phyloP scores from a whole-genome alignment of 1,139 yeast genomes.

The Blastobotrys malaysiensis region DNA sequence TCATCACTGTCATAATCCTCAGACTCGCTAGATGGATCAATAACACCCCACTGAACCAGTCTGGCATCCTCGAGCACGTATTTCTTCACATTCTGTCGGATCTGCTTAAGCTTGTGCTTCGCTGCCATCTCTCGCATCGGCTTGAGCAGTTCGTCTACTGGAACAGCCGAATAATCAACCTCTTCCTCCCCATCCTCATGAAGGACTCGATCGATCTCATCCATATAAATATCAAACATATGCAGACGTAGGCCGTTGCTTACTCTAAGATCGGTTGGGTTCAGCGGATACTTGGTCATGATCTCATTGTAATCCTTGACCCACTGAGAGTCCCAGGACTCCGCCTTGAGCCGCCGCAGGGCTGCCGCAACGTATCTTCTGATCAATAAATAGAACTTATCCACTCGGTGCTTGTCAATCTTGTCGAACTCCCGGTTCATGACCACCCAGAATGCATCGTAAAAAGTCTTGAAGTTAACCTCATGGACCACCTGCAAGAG shows the following conservation, averaged over 20 bases:
- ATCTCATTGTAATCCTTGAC: constrained; percentile 45
- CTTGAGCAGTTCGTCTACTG: constrained; percentile 48
- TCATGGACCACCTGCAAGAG: constrained; percentile 43
- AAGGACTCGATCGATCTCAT: constrained; percentile 70
- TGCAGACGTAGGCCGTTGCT: constrained; percentile 83
- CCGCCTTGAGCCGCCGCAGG: constrained; percentile 48
- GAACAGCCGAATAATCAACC: constrained; percentile 37
- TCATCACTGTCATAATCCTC: constrained; percentile 34
- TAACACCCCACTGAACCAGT: constrained; percentile 60
- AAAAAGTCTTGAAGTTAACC: constrained; percentile 46
- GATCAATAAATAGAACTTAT: constrained; percentile 75
- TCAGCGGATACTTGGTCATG: constrained; percentile 35
- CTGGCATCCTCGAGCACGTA: constrained; percentile 65
- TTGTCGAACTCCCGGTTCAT: constrained; percentile 78
- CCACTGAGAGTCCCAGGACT: constrained; percentile 52
- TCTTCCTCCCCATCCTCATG: constrained; percentile 35
- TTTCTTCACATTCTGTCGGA: constrained; percentile 58
- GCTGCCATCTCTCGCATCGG: constrained; percentile 55
- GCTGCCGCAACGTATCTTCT: constrained; percentile 70
- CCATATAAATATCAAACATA: constrained; percentile 74
- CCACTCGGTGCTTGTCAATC: constrained; percentile 72
- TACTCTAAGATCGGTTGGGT: constrained; percentile 39
- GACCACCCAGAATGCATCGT: constrained; percentile 76
- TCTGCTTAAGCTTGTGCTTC: constrained; percentile 52
- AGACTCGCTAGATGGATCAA: constrained; percentile 33